Conservation (phyloP, 2,329 filamentous ascomycete species). For the Cytospora paraplurivora region DNA sequence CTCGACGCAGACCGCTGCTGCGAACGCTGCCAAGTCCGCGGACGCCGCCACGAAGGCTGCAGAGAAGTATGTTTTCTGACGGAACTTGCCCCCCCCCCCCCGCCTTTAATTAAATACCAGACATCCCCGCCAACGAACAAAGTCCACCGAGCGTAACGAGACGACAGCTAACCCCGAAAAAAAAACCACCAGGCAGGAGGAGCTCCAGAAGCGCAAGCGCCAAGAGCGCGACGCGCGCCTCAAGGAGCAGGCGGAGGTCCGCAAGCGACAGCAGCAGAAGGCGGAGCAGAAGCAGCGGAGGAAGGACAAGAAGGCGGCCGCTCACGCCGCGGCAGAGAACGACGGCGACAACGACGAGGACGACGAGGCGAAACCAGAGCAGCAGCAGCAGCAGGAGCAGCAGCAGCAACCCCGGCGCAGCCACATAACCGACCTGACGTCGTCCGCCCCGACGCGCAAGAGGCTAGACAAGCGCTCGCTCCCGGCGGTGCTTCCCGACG, state of each 20-base stretch:
- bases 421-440: constrained; percentile 15
- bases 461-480: constrained; percentile 41
- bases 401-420: constrained; percentile 19
- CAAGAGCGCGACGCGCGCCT: constrained; percentile 56
- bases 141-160: neutral
- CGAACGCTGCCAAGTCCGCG: constrained; percentile 48
- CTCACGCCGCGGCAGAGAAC: constrained; percentile 30
- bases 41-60: constrained; percentile 52
- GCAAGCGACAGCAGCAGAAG: constrained; percentile 42
- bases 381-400: constrained; percentile 28
- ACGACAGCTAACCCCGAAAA: constrained; percentile 16
- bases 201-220: constrained; percentile 56
- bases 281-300: constrained; percentile 31
- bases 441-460: constrained; percentile 30
- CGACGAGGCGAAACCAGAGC: constrained; percentile 28
- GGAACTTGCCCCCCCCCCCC: too few species aligned
- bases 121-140: too few species aligned
- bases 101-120: too few species aligned
- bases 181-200: constrained; percentile 52
- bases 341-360: neutral
- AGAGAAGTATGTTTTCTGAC: constrained; percentile 48
- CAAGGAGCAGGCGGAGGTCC: constrained; percentile 56
- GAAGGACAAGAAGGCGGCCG: constrained; percentile 32
- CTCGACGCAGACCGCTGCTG: constrained; percentile 54
- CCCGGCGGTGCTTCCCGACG: constrained; percentile 53